Conservation (phyloP, 2,329 filamentous ascomycete species). For the Pyricularia pennisetigena region DNA sequence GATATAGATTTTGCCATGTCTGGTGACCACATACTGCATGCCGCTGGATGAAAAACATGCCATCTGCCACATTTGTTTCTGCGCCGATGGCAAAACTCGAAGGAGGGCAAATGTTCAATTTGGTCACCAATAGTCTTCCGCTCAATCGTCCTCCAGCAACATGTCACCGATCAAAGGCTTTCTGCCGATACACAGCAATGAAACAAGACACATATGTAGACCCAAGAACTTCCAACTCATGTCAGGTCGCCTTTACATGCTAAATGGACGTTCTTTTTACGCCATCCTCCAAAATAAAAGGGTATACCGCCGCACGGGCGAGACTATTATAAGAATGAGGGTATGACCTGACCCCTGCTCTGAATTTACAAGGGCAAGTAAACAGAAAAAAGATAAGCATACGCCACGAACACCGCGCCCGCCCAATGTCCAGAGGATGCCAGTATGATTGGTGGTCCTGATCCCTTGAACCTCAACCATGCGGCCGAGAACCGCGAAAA, state of each 20-base stretch:
- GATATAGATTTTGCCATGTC: not conserved
- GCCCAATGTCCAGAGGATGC: slow-evolving; percentile 26
- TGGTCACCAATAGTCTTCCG: not conserved
- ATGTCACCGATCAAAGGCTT: not conserved
- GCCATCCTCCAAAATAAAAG: not conserved
- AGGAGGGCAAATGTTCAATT: not conserved
- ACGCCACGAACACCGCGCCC: slow-evolving; percentile 35
- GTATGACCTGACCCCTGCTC: not conserved
- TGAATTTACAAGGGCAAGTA: not conserved
- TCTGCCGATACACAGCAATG: not conserved
- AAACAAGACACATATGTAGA: not conserved
- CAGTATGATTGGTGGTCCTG: slow-evolving; percentile 18
- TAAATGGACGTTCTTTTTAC: not conserved
- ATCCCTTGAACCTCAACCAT: slow-evolving; percentile 11
- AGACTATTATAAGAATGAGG: slow-evolving; percentile 3
- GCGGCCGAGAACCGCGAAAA: slow-evolving; percentile 8
- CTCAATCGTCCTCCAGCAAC: not conserved
- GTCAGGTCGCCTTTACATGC: not conserved
- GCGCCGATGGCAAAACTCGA: not conserved
- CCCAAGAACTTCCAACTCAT: not conserved
- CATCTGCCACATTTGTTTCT: not conserved
- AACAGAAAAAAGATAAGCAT: slow-evolving; percentile 9
- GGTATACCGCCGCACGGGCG: not conserved
- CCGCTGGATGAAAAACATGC: not conserved
- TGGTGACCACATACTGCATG: not conserved